Base-by-base conservation (phyloP, 352 stramenopile genomes). In the Phytophthora pistaciae region DNA sequence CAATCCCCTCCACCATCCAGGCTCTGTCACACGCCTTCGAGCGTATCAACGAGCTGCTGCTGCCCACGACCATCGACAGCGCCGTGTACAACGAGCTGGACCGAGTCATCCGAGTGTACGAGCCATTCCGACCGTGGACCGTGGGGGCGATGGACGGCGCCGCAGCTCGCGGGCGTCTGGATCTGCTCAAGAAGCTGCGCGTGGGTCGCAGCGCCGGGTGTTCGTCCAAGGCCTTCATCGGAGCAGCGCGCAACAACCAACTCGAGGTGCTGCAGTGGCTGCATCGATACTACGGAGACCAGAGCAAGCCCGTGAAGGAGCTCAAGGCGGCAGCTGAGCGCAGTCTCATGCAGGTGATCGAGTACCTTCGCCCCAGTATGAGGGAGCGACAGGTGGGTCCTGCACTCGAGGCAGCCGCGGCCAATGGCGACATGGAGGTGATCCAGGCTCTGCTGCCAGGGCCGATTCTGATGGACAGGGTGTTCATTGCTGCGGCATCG, bases 201-300 rank as follows among this genome's bases (percentile, higher is more conserved):
- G 14, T 14, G 16, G 42, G 42, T 50, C 52, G 14, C 13, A 20
- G 20, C 3, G 27, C 27, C 3, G 27, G 14, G 2, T 44, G 52
- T 20, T 25, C 52, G n/a, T 16, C 23, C 27, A 16, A 25, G 3
- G 52, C 50, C 5, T 57, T 57, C 10, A 40, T 57, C 33, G 52
- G 52, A 11, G 52, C 52, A 25, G 52, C 52, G 21, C n/a, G 23
- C 16, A 57, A 40, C 52, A 33, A 33, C 16, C 27, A 44, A 16
- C 5, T 57, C 13, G 5, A 42, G 38, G 14, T 44, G n/a, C 52
- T 57, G 14, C 6, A 57, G 52, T 57, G 52, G 27, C 52, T 57
- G 3, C 21, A 57, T 23, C 20, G n/a, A 8, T 14, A 18, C 13
- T 57, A 57, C 16, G 21, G 7, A 23, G 11, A 50, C 13, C 42